phyloP scores from a whole-genome alignment of 495 filamentous ascomycete genomes.

The Lasiosphaeria ovina region DNA sequence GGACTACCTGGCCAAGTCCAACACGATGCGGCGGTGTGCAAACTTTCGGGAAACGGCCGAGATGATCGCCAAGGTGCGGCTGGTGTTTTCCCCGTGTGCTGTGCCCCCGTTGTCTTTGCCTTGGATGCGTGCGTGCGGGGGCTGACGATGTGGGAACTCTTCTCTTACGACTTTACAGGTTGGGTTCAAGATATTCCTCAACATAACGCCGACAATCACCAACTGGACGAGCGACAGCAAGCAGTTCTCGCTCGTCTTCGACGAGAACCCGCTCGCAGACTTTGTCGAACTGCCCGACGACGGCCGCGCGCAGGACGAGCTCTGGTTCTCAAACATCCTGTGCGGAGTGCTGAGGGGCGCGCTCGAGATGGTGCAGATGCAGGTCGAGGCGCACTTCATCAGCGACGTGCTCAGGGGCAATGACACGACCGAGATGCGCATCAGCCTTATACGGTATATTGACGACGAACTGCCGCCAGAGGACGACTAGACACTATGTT shows the following conservation, averaged over 20 bases:
- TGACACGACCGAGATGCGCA: conserved; percentile 95
- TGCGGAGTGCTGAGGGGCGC: conserved; percentile 89
- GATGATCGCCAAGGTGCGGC: conserved; percentile 85
- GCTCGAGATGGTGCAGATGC: conserved; percentile 99
- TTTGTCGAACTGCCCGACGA: conserved; percentile 98
- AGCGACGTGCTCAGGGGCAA: conserved; percentile 92
- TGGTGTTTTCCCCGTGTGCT: not conserved
- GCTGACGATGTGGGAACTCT: not conserved
- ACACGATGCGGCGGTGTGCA: conserved; percentile 74
- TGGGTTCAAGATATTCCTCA: conserved; percentile 98
- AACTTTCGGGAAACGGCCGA: conserved; percentile 96
- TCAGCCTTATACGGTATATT: conserved; percentile 89
- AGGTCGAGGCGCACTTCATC: conserved; percentile 95
- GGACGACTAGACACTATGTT: conserved; percentile 63
- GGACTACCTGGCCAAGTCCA: conserved; percentile 94
- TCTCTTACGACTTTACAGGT: conserved; percentile 52
- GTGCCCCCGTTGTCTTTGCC: not conserved
- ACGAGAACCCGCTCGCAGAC: conserved; percentile 94
- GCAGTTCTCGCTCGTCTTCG: conserved; percentile 92
- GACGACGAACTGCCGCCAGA: conserved; percentile 97
- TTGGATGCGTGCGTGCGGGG: not conserved
- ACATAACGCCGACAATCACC: conserved; percentile 90
- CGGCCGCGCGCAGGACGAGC: conserved; percentile 89
- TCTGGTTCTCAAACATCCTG: conserved; percentile 98
- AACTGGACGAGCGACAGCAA: conserved; percentile 97